Base-by-base conservation (phyloP, 1,284 basidiomycete genomes). In the Ceratobasidium papillatum region DNA sequence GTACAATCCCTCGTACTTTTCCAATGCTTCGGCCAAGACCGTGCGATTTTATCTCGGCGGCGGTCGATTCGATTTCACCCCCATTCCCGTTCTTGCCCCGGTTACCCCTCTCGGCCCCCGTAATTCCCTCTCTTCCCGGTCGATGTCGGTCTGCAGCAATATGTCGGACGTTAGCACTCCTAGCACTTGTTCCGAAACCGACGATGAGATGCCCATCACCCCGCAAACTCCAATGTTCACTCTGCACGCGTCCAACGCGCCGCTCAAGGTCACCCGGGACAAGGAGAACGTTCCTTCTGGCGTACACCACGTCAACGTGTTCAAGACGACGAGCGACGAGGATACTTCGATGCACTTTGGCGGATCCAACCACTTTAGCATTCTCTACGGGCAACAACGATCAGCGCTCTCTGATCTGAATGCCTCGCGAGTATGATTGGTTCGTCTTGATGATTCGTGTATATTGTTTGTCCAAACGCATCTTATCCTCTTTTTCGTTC, bases 1-100 rank as follows among this genome's bases (percentile, higher is more conserved):
- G 86, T 99, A 99, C 85, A 94, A 96, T 12, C 95, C 94, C 79
- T 90, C 91, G 36, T 96, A 95, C 84, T 99, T 96, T 85, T 95
- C 93, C 65, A 94, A 95, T 83, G 95, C 96, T 0, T 96, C 98
- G 38, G 94, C 92, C 19, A 88, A 94, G 80, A 94, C 95, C 75
- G 90, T 96, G 74, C 94, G 98, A 80, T 96, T 92, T 85, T 99
- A 99, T 79, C 88, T 94, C 45, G 54, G 47, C 34, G 77, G 77
- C 38, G 49, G 69, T n/a, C 77, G 77, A 54, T 77, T 75, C 73
- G 62, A 66, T 63, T 68, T 61, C 62, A 49, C 79, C 85, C n/a
- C 80, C 85, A 27, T 63, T 22, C 47, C 66, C 25, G 78, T 87
- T 36, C 72, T 78, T 34, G 83, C 92, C 47, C 92, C 93, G 49